Evolutionary conservation across 1,284 basidiomycete species (phyloP).

Genomic region (Cryptococcus sp.): DNA sequence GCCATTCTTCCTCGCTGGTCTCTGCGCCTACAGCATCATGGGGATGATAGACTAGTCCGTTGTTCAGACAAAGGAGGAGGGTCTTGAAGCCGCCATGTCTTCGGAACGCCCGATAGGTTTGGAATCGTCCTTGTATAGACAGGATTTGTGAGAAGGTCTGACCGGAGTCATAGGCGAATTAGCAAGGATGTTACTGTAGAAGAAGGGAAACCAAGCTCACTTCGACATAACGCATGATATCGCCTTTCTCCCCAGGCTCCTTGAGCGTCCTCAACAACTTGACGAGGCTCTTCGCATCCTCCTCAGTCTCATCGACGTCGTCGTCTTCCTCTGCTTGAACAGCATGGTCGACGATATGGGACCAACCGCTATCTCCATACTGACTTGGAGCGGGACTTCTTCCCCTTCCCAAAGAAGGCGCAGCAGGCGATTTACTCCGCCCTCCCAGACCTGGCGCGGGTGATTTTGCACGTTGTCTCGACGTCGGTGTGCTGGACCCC

Average conservation of each 20-base stretch:
- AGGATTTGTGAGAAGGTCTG: constrained; percentile 46
- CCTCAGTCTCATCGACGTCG: constrained; percentile 35
- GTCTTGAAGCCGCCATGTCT: constrained; percentile 35
- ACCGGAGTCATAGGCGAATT: background rate
- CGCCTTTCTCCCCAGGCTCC: constrained; percentile 20
- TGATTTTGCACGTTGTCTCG: constrained; percentile 11
- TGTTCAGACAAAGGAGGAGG: constrained; percentile 23
- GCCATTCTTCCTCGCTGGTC: constrained; percentile 31
- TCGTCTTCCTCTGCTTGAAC: constrained; percentile 19
- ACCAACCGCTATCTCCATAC: constrained; percentile 23
- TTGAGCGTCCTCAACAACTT: constrained; percentile 29
- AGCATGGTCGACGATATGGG: constrained; percentile 6
- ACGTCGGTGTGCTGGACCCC: background rate
- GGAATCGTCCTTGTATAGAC: constrained; percentile 21
- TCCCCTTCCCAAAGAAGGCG: constrained; percentile 3
- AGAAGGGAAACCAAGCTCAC: constrained; percentile 23
- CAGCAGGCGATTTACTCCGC: constrained; percentile 9
- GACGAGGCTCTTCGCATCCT: constrained; percentile 31
- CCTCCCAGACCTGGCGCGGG: constrained; percentile 3
- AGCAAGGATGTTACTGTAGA: background rate
- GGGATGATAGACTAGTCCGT: constrained; percentile 27
- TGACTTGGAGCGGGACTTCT: constrained; percentile 14
- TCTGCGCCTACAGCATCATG: background rate
- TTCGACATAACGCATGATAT: constrained; percentile 44
- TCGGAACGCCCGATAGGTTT: constrained; percentile 34